These are phyloP conservation scores for Aureobasidium sp. DNA, from an alignment of 2,329 filamentous ascomycete genomes.

Conservation along the genomic window DNA sequence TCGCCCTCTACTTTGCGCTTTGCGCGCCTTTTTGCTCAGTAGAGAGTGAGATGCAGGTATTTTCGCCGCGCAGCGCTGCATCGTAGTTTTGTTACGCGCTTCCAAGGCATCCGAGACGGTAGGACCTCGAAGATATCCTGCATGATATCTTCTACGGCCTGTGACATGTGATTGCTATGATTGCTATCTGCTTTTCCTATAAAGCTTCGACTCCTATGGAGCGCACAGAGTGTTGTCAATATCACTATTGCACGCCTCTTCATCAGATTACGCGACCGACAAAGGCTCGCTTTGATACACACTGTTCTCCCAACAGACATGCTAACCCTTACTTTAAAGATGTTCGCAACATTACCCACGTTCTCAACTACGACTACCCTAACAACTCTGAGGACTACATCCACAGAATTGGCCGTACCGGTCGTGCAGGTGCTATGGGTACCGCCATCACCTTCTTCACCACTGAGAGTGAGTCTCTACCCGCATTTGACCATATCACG, in stretches of 20 bases:
- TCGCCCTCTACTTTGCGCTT: slow-evolving; percentile 42
- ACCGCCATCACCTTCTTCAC: slow-evolving; percentile 98
- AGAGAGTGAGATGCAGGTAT: slow-evolving; percentile 16
- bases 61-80: slow-evolving; percentile 16
- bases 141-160: slow-evolving; percentile 37
- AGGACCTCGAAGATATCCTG: slow-evolving; percentile 49
- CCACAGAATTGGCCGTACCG: slow-evolving; percentile 62
- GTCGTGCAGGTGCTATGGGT: slow-evolving; percentile 74
- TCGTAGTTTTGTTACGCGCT: slow-evolving; percentile 38
- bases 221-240: slow-evolving; percentile 39
- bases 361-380: slow-evolving; percentile 99
- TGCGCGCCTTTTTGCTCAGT: slow-evolving; percentile 13
- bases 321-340: slow-evolving; percentile 77
- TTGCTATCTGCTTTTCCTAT: slow-evolving; percentile 21
- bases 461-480: slow-evolving; percentile 79
- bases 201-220: slow-evolving; percentile 11
- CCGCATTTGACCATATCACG: slow-evolving; percentile 10
- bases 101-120: slow-evolving; percentile 55
- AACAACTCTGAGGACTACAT: slow-evolving; percentile 76
- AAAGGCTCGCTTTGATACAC: slow-evolving; percentile 45
- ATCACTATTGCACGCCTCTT: slow-evolving; percentile 22
- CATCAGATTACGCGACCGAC: slow-evolving; percentile 40
- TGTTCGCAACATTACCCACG: slow-evolving; percentile 99
- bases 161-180: slow-evolving; percentile 34
- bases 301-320: slow-evolving; percentile 42